Conservation (phyloP, 371 early-diverging fungal genomes). For the Actinomortierella wolfii region DNA sequence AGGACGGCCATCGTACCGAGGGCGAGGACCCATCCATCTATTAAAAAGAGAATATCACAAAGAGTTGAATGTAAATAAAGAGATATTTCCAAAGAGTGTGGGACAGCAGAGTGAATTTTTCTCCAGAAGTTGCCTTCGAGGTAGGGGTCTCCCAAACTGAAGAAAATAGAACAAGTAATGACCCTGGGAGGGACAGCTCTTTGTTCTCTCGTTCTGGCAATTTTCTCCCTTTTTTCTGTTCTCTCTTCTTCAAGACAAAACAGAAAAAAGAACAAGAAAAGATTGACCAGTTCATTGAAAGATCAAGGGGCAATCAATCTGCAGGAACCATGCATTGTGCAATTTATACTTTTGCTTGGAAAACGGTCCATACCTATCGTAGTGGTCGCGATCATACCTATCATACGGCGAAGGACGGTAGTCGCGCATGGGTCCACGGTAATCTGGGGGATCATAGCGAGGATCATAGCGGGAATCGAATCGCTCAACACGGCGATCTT, state of each 20-base stretch:
- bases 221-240: too few relatives aligned
- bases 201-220: too few relatives aligned
- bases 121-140: too few relatives aligned
- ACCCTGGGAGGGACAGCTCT: too few relatives aligned
- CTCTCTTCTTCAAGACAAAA: too few relatives aligned
- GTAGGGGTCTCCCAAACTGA: too few relatives aligned
- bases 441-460: slow-evolving; percentile 53
- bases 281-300: too few relatives aligned
- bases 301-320: slow-evolving; percentile 8
- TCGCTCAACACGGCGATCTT: slow-evolving; percentile 61
- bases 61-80: slow-evolving; percentile 8
- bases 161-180: too few relatives aligned
- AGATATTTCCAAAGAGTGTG: background rate
- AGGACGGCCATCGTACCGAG: slow-evolving; percentile 42
- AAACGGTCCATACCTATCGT: too few relatives aligned
- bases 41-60: slow-evolving; percentile 3
- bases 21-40: slow-evolving; percentile 45
- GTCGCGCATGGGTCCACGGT: slow-evolving; percentile 36
- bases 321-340: slow-evolving; percentile 42
- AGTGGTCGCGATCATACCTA: slow-evolving; percentile 60
- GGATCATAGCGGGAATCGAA: slow-evolving; percentile 60
- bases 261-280: too few relatives aligned
- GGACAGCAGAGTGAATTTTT: too few relatives aligned
- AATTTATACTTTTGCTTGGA: slow-evolving; percentile 42
- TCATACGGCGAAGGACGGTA: slow-evolving; percentile 47